Base-by-base conservation (phyloP, 1,284 basidiomycete genomes). In the Peniophora sp. region DNA sequence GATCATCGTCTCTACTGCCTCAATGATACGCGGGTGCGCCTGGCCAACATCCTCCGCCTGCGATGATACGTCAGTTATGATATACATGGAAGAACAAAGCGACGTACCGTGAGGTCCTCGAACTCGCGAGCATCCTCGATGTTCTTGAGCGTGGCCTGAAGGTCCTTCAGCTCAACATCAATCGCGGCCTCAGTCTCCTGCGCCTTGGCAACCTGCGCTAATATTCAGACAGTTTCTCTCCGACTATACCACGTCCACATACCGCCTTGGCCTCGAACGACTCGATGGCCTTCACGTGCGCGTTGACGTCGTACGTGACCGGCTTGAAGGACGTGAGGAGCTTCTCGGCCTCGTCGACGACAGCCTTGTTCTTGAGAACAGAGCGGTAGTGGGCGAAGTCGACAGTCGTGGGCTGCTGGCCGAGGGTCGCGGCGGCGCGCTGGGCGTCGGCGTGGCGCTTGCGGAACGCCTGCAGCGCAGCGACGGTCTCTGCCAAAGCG, bases 91-190 rank as follows among this genome's bases (percentile, higher is more conserved):
- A 23, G 32, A 24, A 48, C n/a, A 42, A 39, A 24, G 35, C 2
- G 2, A 71, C 81, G 57, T 59, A 95, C 92, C 48, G 93, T 96
- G 59, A 99, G 80, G 68, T 99, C 91, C 67, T 98, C 94, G 74
- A 99, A 98, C 22, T 96, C 90, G 70, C 97, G 88, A 47, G 96
- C 95, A 51, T 96, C 86, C 76, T 98, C 87, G 59, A 99, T 99
- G 83, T 99, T 98, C 62, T 89, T 85, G 57, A 99, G 86, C 36
- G 97, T 99, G 43, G 82, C 83, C 72, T 94, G 88, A 62, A 99
- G 87, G 65, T 93, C 87, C 69, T 88, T 84, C 61, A 99, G 78
- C 75, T 99, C 97, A 54, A 86, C 73, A 60, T 96, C 88, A 62
- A 99, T 94, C 78, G 97, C 94, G 62, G 81, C 70, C 57, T 92